These are phyloP conservation scores for Penicillium palitans DNA, from an alignment of 2,329 filamentous ascomycete species.

Conservation along the genomic window DNA sequence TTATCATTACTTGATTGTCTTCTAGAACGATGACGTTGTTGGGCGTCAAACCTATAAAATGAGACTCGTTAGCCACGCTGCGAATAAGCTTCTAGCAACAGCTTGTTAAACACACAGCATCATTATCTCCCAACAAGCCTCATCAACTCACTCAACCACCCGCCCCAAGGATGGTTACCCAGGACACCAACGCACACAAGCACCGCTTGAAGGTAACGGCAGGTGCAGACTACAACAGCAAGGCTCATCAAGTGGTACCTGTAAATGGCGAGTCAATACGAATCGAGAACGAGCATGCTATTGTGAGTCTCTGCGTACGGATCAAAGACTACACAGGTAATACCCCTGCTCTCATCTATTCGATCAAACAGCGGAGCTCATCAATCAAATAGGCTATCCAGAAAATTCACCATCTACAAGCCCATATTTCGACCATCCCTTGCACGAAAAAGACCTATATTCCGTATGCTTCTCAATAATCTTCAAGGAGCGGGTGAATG, in stretches of 20 bases:
- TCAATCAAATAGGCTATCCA: conserved; percentile 62
- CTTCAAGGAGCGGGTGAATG: conserved; percentile 67
- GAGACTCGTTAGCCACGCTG: not conserved
- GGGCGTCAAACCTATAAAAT: conserved; percentile 10
- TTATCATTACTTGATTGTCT: conserved; percentile 2
- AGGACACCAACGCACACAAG: conserved; percentile 14
- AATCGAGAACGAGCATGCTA: conserved; percentile 65
- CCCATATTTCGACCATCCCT: conserved; percentile 72
- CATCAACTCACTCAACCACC: not conserved
- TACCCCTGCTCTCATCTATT: not conserved
- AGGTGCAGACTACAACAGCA: conserved; percentile 70
- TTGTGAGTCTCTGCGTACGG: conserved; percentile 70
- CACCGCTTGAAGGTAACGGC: conserved; percentile 82
- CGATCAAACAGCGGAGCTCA: not conserved
- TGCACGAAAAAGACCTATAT: conserved; percentile 77
- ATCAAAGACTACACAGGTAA: conserved; percentile 62
- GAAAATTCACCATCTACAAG: conserved; percentile 66
- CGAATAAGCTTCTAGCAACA: too few species aligned
- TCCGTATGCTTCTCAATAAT: conserved; percentile 77
- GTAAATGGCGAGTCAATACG: conserved; percentile 69
- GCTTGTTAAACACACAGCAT: too few species aligned
- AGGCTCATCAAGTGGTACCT: conserved; percentile 70
- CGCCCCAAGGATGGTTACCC: not conserved
- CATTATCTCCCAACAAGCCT: not conserved
- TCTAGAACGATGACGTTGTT: conserved; percentile 15